phyloP scores from a whole-genome alignment of 176 grass and related monocot species.

The Raddia distichophylla region DNA sequence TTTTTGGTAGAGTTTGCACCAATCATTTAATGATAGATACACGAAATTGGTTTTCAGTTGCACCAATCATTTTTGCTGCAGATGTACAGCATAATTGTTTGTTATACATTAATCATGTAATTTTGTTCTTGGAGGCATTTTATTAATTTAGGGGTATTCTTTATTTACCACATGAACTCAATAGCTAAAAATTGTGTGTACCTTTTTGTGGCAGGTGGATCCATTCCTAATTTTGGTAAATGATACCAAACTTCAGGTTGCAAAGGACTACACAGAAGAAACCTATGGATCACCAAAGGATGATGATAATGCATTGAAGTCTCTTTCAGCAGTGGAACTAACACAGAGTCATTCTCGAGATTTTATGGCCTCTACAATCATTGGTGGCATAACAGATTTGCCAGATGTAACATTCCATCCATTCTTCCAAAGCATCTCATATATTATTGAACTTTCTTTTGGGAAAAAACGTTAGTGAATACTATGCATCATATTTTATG shows the following conservation, averaged over 20 bases:
- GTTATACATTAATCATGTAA: not conserved
- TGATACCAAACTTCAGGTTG: conserved; percentile 69
- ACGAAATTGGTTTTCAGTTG: conserved; percentile 5
- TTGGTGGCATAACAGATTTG: conserved; percentile 64
- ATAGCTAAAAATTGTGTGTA: conserved; percentile 21
- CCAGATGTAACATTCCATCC: conserved; percentile 66
- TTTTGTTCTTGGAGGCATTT: not conserved
- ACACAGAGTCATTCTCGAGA: conserved; percentile 76
- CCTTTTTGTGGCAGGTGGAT: conserved; percentile 55
- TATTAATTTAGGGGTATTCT: conserved; percentile 11
- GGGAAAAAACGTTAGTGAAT: not conserved
- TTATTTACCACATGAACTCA: not conserved
- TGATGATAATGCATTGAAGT: conserved; percentile 58
- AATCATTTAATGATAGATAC: conserved; percentile 1
- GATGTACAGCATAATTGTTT: not conserved
- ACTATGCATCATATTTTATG: conserved; percentile 29
- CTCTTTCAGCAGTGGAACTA: conserved; percentile 74
- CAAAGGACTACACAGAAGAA: conserved; percentile 46
- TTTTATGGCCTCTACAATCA: conserved; percentile 72
- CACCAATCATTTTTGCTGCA: not conserved
- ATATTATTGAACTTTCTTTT: not conserved
- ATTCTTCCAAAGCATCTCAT: not conserved
- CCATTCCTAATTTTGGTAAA: conserved; percentile 78
- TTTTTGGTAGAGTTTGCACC: conserved; percentile 16
- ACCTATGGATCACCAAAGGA: conserved; percentile 82